A percentile compares a stretch with the other conserved stretches of the same genome.
Conservation (phyloP, 2,329 filamentous ascomycete genomes). For the Cladobotryum protrusum region DNA sequence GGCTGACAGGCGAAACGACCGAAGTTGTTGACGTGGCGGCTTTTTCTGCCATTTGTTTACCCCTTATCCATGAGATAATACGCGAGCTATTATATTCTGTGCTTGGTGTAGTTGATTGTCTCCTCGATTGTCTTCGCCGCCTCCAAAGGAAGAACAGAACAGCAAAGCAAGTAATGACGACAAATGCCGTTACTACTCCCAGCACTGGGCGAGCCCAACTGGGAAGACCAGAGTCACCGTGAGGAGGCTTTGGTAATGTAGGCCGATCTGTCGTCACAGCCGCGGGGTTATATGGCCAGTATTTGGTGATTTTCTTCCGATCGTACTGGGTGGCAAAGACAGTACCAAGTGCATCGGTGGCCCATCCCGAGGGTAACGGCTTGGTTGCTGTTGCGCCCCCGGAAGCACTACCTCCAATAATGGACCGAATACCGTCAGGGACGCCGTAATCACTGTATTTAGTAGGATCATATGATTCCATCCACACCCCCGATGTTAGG, state of each 20-base stretch:
- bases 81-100: slow-evolving; percentile 42
- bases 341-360: slow-evolving; percentile 37
- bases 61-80: slow-evolving; percentile 48
- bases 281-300: slow-evolving; percentile 52
- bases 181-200: slow-evolving; percentile 54
- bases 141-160: slow-evolving; percentile 49
- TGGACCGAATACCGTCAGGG: slow-evolving; percentile 54
- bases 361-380: slow-evolving; percentile 55
- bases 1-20: slow-evolving; percentile 34
- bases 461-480: slow-evolving; percentile 60
- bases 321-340: slow-evolving; percentile 53
- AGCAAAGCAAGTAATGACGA: slow-evolving; percentile 46
- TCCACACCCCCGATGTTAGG: slow-evolving; percentile 62
- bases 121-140: slow-evolving; percentile 36
- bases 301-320: slow-evolving; percentile 48
- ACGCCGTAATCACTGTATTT: slow-evolving; percentile 62
- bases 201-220: slow-evolving; percentile 56
- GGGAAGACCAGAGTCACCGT: slow-evolving; percentile 38
- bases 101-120: slow-evolving; percentile 31
- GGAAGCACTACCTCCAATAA: slow-evolving; percentile 59
- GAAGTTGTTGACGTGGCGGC: slow-evolving; percentile 38
- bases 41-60: slow-evolving; percentile 37
- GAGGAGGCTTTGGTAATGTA: slow-evolving; percentile 13
- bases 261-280: slow-evolving; percentile 15
- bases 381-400: slow-evolving; percentile 65